Evolutionary conservation across 2,329 filamentous ascomycete species (phyloP).

Genomic region (Trichothecium roseum): DNA sequence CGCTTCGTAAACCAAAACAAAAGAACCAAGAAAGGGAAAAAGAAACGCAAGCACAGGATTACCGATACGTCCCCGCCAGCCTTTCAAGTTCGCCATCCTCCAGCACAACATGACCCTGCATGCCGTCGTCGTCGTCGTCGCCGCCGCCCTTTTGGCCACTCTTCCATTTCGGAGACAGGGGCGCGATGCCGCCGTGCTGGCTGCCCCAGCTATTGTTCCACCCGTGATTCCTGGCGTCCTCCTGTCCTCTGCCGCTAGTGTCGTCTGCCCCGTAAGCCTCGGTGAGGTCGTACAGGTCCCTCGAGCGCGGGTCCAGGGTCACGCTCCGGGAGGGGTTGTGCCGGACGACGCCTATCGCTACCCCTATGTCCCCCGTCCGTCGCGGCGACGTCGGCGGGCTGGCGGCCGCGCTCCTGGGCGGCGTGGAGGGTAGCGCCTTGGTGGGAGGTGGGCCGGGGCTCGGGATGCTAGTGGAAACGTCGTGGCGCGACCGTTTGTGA

Average conservation of each 20-base stretch:
- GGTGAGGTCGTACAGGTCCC: constrained; percentile 18
- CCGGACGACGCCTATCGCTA: constrained; percentile 7
- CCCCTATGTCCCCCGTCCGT: constrained; percentile 6
- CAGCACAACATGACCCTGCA: constrained; percentile 4
- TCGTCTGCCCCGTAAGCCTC: constrained; percentile 17
- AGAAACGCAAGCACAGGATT: no score
- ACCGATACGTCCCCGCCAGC: constrained; percentile 15
- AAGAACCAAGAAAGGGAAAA: no score
- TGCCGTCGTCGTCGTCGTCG: constrained; percentile 4
- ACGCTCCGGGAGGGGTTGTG: constrained; percentile 8
- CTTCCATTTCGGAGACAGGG: constrained; percentile 2
- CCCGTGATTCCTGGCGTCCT: constrained; percentile 4
- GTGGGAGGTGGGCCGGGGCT: constrained; percentile 33
- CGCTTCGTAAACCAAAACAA: background rate
- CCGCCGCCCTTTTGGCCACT: constrained; percentile 3
- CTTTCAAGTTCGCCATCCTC: constrained; percentile 15
- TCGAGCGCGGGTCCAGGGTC: constrained; percentile 12
- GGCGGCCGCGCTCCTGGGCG: constrained; percentile 9
- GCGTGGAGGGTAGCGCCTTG: constrained; percentile 27
- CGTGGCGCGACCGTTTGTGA: background rate
- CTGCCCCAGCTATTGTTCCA: constrained; percentile 22
- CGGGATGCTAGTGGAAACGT: constrained; percentile 8
- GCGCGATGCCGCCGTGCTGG: constrained; percentile 11
- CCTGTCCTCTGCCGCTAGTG: constrained; percentile 1
- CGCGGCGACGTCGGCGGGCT: constrained; percentile 6